phyloP scores from a whole-genome alignment of 116 monocot genomes.

The Dioscorea cayenensis region DNA sequence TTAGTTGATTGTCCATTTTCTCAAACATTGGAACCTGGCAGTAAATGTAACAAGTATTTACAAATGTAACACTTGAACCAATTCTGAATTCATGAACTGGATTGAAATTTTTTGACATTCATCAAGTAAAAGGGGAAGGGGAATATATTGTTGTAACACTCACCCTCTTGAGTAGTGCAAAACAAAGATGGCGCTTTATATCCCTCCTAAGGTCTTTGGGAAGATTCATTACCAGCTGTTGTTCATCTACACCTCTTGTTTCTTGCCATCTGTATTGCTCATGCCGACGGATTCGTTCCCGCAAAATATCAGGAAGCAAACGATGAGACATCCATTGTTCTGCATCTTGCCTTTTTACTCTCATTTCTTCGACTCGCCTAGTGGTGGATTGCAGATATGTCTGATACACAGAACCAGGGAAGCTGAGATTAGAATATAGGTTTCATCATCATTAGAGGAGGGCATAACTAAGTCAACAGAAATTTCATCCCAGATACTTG shows the following conservation, averaged over 20 bases:
- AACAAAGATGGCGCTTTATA: slow-evolving; percentile 93
- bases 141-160: slow-evolving; percentile 5
- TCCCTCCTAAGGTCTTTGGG: slow-evolving; percentile 95
- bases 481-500: not conserved
- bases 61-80: not conserved
- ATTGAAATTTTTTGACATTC: not conserved
- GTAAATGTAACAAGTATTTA: not conserved
- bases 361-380: slow-evolving; percentile 96
- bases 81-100: not conserved
- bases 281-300: slow-evolving; percentile 73
- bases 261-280: slow-evolving; percentile 96
- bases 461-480: not conserved
- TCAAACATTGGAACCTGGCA: slow-evolving; percentile 72
- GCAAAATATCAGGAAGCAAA: slow-evolving; percentile 72
- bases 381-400: slow-evolving; percentile 91
- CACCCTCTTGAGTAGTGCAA: slow-evolving; percentile 78
- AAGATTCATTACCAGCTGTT: slow-evolving; percentile 61
- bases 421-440: not conserved
- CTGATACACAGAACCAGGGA: slow-evolving; percentile 19
- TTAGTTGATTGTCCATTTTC: slow-evolving; percentile 65
- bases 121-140: not conserved
- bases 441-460: not conserved
- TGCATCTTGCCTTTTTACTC: slow-evolving; percentile 83
- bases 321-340: slow-evolving; percentile 97
- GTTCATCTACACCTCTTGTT: slow-evolving; percentile 95